Evolutionary conservation across 169 alveolate species (phyloP).

Genomic region (Eimeria tenella): DNA sequence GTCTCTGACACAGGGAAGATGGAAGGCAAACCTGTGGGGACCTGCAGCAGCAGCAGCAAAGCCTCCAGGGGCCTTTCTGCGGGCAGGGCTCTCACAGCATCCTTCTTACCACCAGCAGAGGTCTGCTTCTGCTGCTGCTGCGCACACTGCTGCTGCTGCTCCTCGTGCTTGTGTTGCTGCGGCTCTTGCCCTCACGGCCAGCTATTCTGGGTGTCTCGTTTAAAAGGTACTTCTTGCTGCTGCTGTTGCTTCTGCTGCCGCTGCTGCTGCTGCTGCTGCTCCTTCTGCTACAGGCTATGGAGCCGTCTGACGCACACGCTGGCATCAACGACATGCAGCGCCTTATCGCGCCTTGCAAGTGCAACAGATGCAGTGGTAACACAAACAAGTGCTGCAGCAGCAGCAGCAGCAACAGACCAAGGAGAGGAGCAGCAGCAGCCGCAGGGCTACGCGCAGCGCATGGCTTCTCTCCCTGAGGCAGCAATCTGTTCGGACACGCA

Average conservation of each 20-base stretch:
- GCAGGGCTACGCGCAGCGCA: constrained; percentile 18
- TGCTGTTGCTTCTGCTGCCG: constrained; percentile 1
- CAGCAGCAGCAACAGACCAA: constrained; percentile 21
- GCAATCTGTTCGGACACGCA: constrained; percentile 20
- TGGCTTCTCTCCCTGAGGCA: not conserved
- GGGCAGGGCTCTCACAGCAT: constrained; percentile 10
- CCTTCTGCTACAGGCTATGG: constrained; percentile 54
- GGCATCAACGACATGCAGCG: not conserved
- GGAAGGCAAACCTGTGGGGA: not conserved
- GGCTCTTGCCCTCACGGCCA: not conserved
- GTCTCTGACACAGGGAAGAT: constrained; percentile 20
- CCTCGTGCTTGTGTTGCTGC: not conserved
- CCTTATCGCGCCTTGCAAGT: not conserved
- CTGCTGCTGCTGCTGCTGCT: constrained; percentile 35
- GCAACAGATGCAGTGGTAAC: not conserved
- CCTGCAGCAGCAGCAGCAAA: not conserved
- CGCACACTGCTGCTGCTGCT: not conserved
- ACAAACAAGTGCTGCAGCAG: constrained; percentile 27
- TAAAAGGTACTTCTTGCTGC: not conserved
- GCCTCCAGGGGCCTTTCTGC: constrained; percentile 1
- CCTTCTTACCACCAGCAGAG: not conserved
- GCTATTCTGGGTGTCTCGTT: not conserved
- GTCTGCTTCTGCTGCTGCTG: not conserved
- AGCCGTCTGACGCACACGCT: not conserved
- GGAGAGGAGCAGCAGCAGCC: not conserved